Evolutionary conservation across 2,329 filamentous ascomycete species (phyloP).

Genomic region (Ceratocystis eucalypticola): DNA sequence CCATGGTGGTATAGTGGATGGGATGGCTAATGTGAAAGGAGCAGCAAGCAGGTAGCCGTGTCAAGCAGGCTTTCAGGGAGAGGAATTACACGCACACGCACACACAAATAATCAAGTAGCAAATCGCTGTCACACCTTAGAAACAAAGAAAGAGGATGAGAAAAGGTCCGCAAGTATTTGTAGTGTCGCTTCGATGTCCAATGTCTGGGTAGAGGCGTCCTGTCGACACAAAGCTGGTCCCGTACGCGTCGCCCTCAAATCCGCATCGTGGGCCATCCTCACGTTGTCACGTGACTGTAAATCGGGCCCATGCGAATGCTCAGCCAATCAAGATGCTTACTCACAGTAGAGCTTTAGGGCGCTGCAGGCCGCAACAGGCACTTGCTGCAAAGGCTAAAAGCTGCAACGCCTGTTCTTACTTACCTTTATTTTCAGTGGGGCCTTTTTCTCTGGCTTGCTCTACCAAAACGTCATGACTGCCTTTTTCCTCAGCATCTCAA

Average conservation of each 20-base stretch:
- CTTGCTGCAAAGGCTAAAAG: not conserved
- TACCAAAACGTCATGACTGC: conserved; percentile 11
- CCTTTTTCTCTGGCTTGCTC: not conserved
- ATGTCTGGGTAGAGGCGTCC: too few relatives aligned
- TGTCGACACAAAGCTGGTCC: not conserved
- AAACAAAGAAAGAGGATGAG: too few relatives aligned
- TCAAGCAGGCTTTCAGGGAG: not conserved
- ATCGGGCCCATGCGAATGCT: not conserved
- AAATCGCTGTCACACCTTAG: too few relatives aligned
- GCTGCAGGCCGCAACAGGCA: not conserved
- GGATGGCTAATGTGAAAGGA: too few relatives aligned
- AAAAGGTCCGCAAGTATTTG: too few relatives aligned
- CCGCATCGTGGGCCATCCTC: not conserved
- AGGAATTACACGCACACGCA: too few relatives aligned
- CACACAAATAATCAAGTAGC: too few relatives aligned
- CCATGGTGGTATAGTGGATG: conserved; percentile 13
- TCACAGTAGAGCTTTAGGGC: not conserved
- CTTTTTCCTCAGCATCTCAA: not conserved
- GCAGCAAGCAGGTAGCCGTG: not conserved
- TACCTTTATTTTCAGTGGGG: not conserved
- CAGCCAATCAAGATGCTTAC: not conserved
- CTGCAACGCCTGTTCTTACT: too few relatives aligned
- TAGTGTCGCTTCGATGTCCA: too few relatives aligned
- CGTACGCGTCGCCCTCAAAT: not conserved
- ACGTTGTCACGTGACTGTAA: conserved; percentile 5